Conservation (phyloP, 306 rosid species). For the Pyrus bretschneideri region DNA sequence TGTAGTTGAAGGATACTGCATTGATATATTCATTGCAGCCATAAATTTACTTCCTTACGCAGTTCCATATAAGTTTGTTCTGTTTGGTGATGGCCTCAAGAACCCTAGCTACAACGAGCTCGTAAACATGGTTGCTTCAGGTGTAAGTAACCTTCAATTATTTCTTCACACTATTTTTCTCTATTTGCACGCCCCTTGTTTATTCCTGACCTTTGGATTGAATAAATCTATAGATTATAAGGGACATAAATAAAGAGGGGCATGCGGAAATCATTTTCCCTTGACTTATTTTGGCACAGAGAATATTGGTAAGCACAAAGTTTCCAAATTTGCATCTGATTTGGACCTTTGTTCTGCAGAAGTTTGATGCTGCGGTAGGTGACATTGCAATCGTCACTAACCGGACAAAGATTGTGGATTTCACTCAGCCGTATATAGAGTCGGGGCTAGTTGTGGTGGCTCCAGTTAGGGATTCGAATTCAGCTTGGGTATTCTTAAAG, state of each 20-base stretch:
- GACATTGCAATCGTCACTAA: constrained; percentile 43
- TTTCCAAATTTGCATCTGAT: neutral
- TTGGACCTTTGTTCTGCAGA: constrained; percentile 16
- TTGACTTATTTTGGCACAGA: neutral
- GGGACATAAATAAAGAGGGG: too few relatives aligned
- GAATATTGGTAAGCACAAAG: neutral
- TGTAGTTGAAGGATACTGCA: constrained; percentile 37
- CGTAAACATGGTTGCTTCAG: constrained; percentile 20
- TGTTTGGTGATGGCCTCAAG: constrained; percentile 41
- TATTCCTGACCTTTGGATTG: too few relatives aligned
- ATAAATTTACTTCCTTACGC: constrained; percentile 36
- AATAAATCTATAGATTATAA: too few relatives aligned
- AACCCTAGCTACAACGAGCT: constrained; percentile 42
- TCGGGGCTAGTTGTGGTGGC: constrained; percentile 51
- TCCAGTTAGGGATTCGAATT: constrained; percentile 18
- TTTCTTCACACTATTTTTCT: neutral
- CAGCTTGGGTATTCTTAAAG: constrained; percentile 37
- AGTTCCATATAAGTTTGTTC: constrained; percentile 36
- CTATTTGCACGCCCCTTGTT: too few relatives aligned
- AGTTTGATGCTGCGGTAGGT: constrained; percentile 48
- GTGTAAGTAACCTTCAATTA: constrained; percentile 28
- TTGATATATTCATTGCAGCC: constrained; percentile 48
- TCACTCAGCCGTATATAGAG: constrained; percentile 44
- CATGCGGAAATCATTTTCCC: too few relatives aligned
- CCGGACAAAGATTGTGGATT: constrained; percentile 40